Evolutionary conservation across 2,329 filamentous ascomycete genomes (phyloP).

Genomic region (Colletotrichum abscissum): DNA sequence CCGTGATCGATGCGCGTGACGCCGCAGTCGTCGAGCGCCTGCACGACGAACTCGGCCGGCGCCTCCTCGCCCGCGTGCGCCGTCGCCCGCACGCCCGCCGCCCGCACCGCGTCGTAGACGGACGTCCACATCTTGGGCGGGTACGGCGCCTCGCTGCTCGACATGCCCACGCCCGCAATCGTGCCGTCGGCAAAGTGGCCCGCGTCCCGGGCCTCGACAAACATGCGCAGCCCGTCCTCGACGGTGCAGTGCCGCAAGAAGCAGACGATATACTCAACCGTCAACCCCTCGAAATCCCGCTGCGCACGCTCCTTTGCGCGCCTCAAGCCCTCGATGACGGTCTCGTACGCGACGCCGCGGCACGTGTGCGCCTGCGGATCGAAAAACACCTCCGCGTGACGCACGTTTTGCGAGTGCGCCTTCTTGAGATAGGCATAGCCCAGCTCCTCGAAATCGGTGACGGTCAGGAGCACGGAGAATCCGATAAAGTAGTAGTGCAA

Average conservation of each 20-base stretch:
- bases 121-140: constrained; percentile 70
- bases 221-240: constrained; percentile 62
- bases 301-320: constrained; percentile 70
- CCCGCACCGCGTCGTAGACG: constrained; percentile 65
- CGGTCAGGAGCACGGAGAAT: constrained; percentile 74
- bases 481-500: constrained; percentile 83
- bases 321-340: constrained; percentile 72
- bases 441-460: constrained; percentile 77
- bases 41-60: constrained; percentile 72
- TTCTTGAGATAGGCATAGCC: constrained; percentile 78
- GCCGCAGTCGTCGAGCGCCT: constrained; percentile 70
- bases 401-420: constrained; percentile 72
- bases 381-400: constrained; percentile 84
- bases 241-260: constrained; percentile 78
- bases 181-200: constrained; percentile 62
- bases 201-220: constrained; percentile 45
- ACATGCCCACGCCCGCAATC: constrained; percentile 74
- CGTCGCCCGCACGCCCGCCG: constrained; percentile 67
- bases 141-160: constrained; percentile 70
- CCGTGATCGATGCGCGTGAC: constrained; percentile 81
- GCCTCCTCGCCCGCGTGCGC: constrained; percentile 84
- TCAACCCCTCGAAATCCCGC: constrained; percentile 68
- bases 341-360: constrained; percentile 71
- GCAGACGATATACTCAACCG: constrained; percentile 75
- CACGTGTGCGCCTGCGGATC: constrained; percentile 80